Percentiles rank a stretch among this genome's conserved stretches.
Evolutionary conservation across 164 flowering plant genomes (phyloP).

Genomic region (Tetrastigma voinierianum): DNA sequence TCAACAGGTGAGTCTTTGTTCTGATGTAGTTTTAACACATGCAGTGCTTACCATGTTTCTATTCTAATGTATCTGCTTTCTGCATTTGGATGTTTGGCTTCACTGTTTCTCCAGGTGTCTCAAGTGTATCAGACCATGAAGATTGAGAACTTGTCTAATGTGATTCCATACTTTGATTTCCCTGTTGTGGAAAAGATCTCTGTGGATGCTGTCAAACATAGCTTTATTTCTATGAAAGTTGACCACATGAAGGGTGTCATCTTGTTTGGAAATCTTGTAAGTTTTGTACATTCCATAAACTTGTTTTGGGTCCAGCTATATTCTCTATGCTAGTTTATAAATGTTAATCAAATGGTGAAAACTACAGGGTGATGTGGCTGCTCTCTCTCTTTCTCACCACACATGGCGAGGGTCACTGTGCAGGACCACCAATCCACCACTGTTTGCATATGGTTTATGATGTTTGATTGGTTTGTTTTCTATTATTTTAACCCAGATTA

Average conservation of each 20-base stretch:
- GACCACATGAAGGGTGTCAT: slow-evolving; percentile 76
- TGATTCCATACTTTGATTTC: slow-evolving; percentile 81
- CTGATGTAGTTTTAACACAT: background rate
- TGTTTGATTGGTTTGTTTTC: no score
- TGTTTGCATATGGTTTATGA: no score
- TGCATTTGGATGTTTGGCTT: background rate
- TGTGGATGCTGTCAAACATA: slow-evolving; percentile 81
- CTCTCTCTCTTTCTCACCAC: background rate
- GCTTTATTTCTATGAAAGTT: slow-evolving; percentile 73
- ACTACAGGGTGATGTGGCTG: background rate
- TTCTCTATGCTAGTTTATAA: no score
- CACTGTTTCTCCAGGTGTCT: slow-evolving; percentile 59
- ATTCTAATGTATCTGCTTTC: background rate
- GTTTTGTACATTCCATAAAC: slow-evolving; percentile 5
- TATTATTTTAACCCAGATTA: no score
- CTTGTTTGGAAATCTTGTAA: slow-evolving; percentile 65
- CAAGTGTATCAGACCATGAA: slow-evolving; percentile 84
- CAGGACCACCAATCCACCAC: no score
- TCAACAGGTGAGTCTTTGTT: slow-evolving; percentile 70
- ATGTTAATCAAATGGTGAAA: background rate
- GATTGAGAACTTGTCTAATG: slow-evolving; percentile 62
- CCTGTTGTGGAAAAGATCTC: slow-evolving; percentile 75
- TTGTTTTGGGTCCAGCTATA: background rate
- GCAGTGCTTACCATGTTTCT: background rate
- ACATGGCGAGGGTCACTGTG: no score